phyloP scores from a whole-genome alignment of 73 alveolate genomes.

The Urostyla sp. region DNA sequence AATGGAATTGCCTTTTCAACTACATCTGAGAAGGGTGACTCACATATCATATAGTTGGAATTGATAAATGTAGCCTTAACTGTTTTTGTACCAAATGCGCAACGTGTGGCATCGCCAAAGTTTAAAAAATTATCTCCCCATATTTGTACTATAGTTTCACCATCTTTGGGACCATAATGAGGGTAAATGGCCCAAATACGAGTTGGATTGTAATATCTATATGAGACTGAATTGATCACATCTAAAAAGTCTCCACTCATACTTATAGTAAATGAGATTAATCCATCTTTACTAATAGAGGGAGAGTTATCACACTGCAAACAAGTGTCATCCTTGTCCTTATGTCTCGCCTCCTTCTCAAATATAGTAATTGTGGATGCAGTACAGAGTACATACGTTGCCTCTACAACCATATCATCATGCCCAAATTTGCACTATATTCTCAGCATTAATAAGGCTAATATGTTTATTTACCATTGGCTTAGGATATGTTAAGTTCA shows the following conservation, averaged over 20 bases:
- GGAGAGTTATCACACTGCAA: constrained; percentile 90
- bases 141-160: constrained; percentile 90
- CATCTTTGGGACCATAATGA: constrained; percentile 93
- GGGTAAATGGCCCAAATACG: constrained; percentile 84
- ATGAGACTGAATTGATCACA: constrained; percentile 79
- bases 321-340: constrained; percentile 80
- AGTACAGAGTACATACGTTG: constrained; percentile 88
- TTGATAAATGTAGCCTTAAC: constrained; percentile 87
- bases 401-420: constrained; percentile 80
- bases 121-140: constrained; percentile 92
- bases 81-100: constrained; percentile 93
- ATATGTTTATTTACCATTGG: constrained; percentile 39
- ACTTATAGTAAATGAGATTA: constrained; percentile 87
- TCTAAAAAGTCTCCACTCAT: constrained; percentile 94
- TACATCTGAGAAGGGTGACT: constrained; percentile 87
- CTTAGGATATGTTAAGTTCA: constrained; percentile 76
- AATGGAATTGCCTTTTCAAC: constrained; percentile 89
- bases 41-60: constrained; percentile 80
- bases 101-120: constrained; percentile 88
- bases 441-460: constrained; percentile 18
- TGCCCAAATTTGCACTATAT: constrained; percentile 89
- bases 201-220: constrained; percentile 80
- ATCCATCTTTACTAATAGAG: constrained; percentile 69
- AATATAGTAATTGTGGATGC: constrained; percentile 72
- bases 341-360: constrained; percentile 44